Evolutionary conservation across 148 eudicot genomes (phyloP).

Genomic region (Heliosperma pusillum): DNA sequence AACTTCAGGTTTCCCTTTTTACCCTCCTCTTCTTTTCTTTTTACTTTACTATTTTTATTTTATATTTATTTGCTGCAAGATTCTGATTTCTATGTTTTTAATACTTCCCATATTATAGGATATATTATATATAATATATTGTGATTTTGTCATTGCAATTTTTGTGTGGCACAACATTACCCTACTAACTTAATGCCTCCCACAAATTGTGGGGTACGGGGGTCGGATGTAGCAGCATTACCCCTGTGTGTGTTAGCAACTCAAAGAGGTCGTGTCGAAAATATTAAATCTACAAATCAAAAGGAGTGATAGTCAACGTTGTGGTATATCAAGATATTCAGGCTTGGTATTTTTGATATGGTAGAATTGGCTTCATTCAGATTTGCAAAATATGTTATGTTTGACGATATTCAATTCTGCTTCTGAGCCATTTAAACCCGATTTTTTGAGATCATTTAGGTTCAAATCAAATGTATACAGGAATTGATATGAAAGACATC

Average conservation of each 20-base stretch:
- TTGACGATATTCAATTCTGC: neutral
- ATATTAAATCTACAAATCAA: neutral
- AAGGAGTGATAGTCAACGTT: neutral
- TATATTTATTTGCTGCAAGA: too few species aligned
- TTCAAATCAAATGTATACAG: too few species aligned
- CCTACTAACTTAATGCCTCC: too few species aligned
- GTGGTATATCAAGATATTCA: neutral
- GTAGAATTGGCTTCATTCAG: too few species aligned
- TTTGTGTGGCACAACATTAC: neutral
- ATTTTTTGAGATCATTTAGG: neutral
- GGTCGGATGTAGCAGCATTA: too few species aligned
- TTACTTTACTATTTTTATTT: neutral
- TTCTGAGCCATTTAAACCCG: neutral
- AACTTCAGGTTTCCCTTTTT: conserved; percentile 48
- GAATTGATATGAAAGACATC: neutral
- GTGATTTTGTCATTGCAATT: neutral
- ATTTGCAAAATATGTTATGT: too few species aligned
- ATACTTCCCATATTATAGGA: neutral
- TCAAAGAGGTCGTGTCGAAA: neutral
- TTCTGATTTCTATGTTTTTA: neutral
- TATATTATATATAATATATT: too few species aligned
- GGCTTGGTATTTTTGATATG: too few species aligned
- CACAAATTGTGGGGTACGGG: too few species aligned
- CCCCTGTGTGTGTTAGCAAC: too few species aligned
- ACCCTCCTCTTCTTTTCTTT: neutral